Conservation (phyloP, 2,329 filamentous ascomycete species). For the Boeremia exigua region DNA sequence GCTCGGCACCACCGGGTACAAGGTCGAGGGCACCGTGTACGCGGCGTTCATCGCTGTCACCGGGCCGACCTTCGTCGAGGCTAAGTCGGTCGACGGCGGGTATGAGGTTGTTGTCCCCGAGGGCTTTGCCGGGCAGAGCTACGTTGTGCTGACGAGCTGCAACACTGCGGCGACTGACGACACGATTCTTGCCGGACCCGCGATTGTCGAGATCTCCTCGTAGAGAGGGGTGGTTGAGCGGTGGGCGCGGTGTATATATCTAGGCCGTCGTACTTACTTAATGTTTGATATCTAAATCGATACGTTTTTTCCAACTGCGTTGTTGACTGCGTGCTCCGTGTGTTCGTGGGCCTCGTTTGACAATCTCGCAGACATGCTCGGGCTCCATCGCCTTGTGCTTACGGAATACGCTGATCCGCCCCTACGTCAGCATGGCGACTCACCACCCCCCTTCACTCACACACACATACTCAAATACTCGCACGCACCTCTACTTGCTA, state of each 20-base stretch:
- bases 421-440: too few relatives aligned
- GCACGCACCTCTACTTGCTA: too few relatives aligned
- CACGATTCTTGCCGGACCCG: constrained; percentile 33
- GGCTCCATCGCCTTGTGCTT: too few relatives aligned
- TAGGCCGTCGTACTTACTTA: not conserved
- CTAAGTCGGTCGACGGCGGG: constrained; percentile 21
- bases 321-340: too few relatives aligned
- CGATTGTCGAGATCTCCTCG: constrained; percentile 29
- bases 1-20: constrained; percentile 24
- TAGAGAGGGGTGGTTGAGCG: not conserved
- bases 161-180: constrained; percentile 34
- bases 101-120: constrained; percentile 28
- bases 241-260: not conserved
- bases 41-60: constrained; percentile 34
- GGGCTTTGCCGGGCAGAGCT: constrained; percentile 34
- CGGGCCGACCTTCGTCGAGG: constrained; percentile 28
- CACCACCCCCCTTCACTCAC: too few relatives aligned
- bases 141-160: constrained; percentile 33
- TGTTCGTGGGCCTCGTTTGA: too few relatives aligned
- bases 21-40: constrained; percentile 30
- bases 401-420: too few relatives aligned
- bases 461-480: too few relatives aligned
- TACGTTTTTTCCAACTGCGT: too few relatives aligned
- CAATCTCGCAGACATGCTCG: too few relatives aligned
- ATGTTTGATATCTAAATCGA: too few relatives aligned